Conservation (phyloP, 139 green algal genomes). For the Mesotaenium endlicherianum region DNA sequence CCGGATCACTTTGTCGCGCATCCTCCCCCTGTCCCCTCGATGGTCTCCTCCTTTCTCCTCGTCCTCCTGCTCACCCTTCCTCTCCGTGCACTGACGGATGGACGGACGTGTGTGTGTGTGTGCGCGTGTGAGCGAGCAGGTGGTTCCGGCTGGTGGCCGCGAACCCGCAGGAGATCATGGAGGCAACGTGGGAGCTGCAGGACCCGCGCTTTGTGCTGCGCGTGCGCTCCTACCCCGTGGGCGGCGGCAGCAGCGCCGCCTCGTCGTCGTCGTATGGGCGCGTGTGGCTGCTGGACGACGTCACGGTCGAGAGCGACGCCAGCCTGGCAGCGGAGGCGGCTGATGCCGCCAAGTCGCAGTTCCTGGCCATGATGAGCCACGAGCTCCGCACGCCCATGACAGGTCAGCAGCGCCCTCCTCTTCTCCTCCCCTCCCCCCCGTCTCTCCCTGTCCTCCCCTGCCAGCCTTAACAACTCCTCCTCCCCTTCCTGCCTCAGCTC, state of each 20-base stretch:
- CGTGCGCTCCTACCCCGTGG: constrained; percentile 44
- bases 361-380: constrained; percentile 75
- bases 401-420: too few relatives aligned
- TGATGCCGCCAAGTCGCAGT: constrained; percentile 62
- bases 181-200: constrained; percentile 10
- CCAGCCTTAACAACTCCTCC: too few relatives aligned
- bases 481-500: too few relatives aligned
- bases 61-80: not conserved
- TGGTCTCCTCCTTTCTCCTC: not conserved
- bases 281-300: constrained; percentile 48
- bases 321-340: constrained; percentile 54
- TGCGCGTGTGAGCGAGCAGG: too few relatives aligned
- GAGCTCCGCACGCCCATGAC: constrained; percentile 71
- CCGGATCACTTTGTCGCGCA: too few relatives aligned
- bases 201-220: constrained; percentile 33
- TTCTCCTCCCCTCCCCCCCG: too few relatives aligned
- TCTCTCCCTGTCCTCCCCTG: too few relatives aligned
- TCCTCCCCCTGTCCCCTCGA: too few relatives aligned
- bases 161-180: constrained; percentile 25
- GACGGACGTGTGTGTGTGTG: too few relatives aligned
- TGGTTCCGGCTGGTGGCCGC: constrained; percentile 27
- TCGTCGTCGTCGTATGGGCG: constrained; percentile 21
- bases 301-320: constrained; percentile 42
- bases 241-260: not conserved
- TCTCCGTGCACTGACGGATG: not conserved